A percentile compares a stretch with the other conserved stretches of the same genome.
Conservation (phyloP, 140 eudicot genomes). For the Bidens hawaiensis region DNA sequence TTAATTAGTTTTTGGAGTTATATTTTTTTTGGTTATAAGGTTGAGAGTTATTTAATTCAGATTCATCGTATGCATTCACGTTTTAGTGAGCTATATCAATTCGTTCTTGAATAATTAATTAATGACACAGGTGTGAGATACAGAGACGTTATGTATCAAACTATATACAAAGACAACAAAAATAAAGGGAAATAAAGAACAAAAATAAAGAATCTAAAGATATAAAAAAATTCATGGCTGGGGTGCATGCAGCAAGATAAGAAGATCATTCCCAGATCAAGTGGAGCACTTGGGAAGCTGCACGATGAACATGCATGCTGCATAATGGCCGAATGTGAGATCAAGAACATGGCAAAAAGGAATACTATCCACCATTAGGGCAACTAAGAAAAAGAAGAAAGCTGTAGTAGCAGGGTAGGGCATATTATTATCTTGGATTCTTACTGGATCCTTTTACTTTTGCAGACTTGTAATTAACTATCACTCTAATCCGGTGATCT, state of each 20-base stretch:
- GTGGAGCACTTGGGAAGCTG: slow-evolving; percentile 6
- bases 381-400: not conserved
- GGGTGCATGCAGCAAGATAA: not conserved
- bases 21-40: too few relatives aligned
- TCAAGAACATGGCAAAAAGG: slow-evolving; percentile 21
- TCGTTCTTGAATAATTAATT: too few relatives aligned
- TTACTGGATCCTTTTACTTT: slow-evolving; percentile 11
- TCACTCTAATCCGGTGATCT: not conserved
- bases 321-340: slow-evolving; percentile 24
- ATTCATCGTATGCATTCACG: too few relatives aligned
- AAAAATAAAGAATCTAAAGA: too few relatives aligned
- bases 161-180: too few relatives aligned
- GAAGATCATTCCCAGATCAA: slow-evolving; percentile 13
- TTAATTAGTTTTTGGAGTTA: too few relatives aligned
- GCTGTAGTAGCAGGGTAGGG: slow-evolving; percentile 4
- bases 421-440: slow-evolving; percentile 2
- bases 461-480: not conserved
- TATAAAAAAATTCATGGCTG: not conserved
- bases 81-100: too few relatives aligned
- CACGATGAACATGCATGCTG: slow-evolving; percentile 5
- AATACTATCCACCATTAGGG: slow-evolving; percentile 17
- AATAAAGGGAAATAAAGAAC: too few relatives aligned
- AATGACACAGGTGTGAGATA: too few relatives aligned
- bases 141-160: too few relatives aligned
- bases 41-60: too few relatives aligned